Evolutionary conservation across 805 yeast genomes (phyloP), one percentile per base, ranked within the genome.

Genomic region (Kuraishia ogatae): DNA sequence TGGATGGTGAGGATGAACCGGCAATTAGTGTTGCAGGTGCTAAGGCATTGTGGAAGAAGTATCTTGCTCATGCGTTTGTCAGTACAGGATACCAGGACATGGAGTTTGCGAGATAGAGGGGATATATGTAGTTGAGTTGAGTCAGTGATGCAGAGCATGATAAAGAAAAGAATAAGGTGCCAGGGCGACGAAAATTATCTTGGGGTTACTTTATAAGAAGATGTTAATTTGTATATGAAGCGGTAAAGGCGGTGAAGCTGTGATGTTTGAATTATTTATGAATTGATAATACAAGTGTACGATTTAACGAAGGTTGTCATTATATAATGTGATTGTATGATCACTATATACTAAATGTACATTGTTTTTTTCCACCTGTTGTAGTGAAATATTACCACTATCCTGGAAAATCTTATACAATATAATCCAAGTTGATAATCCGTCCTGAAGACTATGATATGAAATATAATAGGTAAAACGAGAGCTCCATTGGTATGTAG

Each of bases 1-100:
- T 15, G 2, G n/a, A 35, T 13, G 43, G n/a, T 35, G 43, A 35
- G 35, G 60, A 51, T 2, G 54, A 48, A 13, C 56, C 53, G 6
- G 49, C 50, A 2, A 24, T 52, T 24, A 54, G 39, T 4, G 28
- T 47, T 20, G 56, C 52, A 7, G 52, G 52, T 20, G 58, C 62
- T n/a, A 70, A 76, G n/a, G 64, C 68, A 29, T 62, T 80, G 21
- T 87, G 96, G 96, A 58, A 72, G 8, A 63, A 65, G 3, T 89
- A 73, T 63, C 64, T 84, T 56, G 72, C 76, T 55, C 74, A 83
- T 61, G 83, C 87, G 0, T 89, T 87, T 65, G 78, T 83, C 6
- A 76, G 80, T 54, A 76, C 88, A 3, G 86, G 83, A 19, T 87
- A 87, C 66, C 84, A 83, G 64, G 76, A 82, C 55, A 66, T 69